phyloP scores from a whole-genome alignment of 2,329 filamentous ascomycete genomes.

The Aureobasidium sp. region DNA sequence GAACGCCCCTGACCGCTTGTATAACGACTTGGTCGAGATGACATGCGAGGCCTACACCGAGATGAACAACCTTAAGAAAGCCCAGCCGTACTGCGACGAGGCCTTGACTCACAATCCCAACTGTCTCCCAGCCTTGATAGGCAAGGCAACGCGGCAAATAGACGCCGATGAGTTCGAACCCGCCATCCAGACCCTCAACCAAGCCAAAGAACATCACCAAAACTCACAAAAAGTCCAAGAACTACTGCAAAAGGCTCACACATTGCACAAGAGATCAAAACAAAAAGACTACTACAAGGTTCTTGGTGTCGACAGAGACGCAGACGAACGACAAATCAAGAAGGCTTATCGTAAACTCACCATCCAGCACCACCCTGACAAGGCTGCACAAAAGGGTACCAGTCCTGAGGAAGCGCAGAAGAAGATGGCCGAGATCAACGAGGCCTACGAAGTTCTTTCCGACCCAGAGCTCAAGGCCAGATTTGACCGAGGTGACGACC shows the following conservation, averaged over 20 bases:
- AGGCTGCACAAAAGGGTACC: constrained; percentile 67
- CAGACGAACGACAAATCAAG: constrained; percentile 87
- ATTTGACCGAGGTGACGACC: constrained; percentile 90
- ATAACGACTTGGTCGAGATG: constrained; percentile 63
- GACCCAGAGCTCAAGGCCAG: constrained; percentile 75
- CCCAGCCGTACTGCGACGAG: constrained; percentile 70
- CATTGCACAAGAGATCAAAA: constrained; percentile 79
- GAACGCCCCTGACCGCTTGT: constrained; percentile 59
- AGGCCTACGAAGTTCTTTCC: constrained; percentile 90
- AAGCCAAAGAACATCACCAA: constrained; percentile 67
- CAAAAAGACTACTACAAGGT: constrained; percentile 99
- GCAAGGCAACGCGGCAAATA: constrained; percentile 63
- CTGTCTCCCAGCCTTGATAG: constrained; percentile 73
- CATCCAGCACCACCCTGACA: constrained; percentile 85
- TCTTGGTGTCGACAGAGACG: constrained; percentile 61
- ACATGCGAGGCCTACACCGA: constrained; percentile 64
- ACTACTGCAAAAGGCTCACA: constrained; percentile 74
- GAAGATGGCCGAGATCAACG: constrained; percentile 94
- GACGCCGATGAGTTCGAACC: constrained; percentile 81
- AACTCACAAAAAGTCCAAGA: constrained; percentile 60
- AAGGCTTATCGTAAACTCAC: constrained; percentile 78
- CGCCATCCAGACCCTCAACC: constrained; percentile 65
- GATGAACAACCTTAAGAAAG: constrained; percentile 68
- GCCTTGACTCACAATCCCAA: constrained; percentile 62
- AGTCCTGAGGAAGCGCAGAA: constrained; percentile 87